Evolutionary conservation across 1,139 yeast species (phyloP).

Genomic region (Kodamaea sp.): DNA sequence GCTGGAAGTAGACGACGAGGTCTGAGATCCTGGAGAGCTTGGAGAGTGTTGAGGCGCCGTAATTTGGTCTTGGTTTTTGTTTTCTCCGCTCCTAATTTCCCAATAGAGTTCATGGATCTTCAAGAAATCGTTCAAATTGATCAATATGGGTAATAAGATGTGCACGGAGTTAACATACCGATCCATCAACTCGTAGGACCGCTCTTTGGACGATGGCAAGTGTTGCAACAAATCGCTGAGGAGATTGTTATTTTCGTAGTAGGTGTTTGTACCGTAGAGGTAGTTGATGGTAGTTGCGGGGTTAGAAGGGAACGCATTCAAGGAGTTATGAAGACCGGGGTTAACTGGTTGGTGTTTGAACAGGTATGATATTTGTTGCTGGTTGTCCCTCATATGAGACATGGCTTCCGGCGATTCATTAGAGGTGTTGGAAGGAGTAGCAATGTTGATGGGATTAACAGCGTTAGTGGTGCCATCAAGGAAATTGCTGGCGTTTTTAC

Average conservation of each 20-base stretch:
- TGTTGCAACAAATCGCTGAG: conserved; percentile 35
- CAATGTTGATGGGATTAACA: not conserved
- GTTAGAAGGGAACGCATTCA: conserved; percentile 33
- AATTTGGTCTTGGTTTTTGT: not conserved
- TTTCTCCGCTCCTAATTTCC: conserved; percentile 21
- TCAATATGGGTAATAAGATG: conserved; percentile 52
- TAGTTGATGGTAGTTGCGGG: conserved; percentile 44
- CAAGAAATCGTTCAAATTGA: conserved; percentile 44
- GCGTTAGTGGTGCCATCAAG: conserved; percentile 9
- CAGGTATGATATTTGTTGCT: not conserved
- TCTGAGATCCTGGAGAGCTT: not conserved
- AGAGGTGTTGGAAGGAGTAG: not conserved
- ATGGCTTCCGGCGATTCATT: not conserved
- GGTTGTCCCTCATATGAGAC: no score
- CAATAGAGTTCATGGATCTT: conserved; percentile 53
- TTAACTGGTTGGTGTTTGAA: conserved; percentile 15
- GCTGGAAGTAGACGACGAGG: not conserved
- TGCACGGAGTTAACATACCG: conserved; percentile 55
- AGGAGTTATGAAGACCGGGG: conserved; percentile 27
- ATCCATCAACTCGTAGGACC: conserved; percentile 51
- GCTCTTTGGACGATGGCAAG: conserved; percentile 40
- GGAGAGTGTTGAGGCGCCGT: conserved; percentile 1
- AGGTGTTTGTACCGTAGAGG: conserved; percentile 46
- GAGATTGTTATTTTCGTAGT: conserved; percentile 40
- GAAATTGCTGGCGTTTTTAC: conserved; percentile 16